Percentiles rank a stretch among this genome's conserved stretches.
Conservation (phyloP, 768 basidiomycete genomes). For the Boletus rubroflammeus region DNA sequence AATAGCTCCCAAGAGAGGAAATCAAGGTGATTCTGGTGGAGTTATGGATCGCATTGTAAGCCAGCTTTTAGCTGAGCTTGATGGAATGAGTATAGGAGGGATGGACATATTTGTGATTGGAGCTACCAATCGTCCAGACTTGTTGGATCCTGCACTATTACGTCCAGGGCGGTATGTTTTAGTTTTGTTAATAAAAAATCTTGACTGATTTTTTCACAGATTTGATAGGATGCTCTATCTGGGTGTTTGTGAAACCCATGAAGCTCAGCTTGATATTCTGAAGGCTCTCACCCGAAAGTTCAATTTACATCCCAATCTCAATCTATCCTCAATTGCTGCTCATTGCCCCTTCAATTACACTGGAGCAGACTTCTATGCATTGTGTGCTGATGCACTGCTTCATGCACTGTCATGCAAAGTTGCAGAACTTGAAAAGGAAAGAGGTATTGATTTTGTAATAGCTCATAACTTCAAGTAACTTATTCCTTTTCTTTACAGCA, state of each 20-base stretch:
- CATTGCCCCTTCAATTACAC: slow-evolving; percentile 91
- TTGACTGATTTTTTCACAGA: slow-evolving; percentile 36
- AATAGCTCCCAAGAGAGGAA: slow-evolving; percentile 90
- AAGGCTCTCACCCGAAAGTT: slow-evolving; percentile 93
- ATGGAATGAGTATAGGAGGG: slow-evolving; percentile 75
- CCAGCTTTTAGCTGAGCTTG: slow-evolving; percentile 89
- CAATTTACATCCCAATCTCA: slow-evolving; percentile 63
- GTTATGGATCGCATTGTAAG: slow-evolving; percentile 99
- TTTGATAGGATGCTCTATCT: slow-evolving; percentile 98
- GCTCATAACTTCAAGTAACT: background rate
- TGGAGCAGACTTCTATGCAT: slow-evolving; percentile 96
- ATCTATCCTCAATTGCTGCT: slow-evolving; percentile 61
- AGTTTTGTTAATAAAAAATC: background rate
- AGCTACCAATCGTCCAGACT: slow-evolving; percentile 91
- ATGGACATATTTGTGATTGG: slow-evolving; percentile 90
- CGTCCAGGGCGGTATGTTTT: slow-evolving; percentile 74
- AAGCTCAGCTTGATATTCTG: slow-evolving; percentile 81
- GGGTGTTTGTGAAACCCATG: slow-evolving; percentile 84
- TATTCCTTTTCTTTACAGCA: slow-evolving; percentile 1
- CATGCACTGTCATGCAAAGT: slow-evolving; percentile 93
- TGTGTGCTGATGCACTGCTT: slow-evolving; percentile 95
- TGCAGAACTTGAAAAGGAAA: slow-evolving; percentile 66
- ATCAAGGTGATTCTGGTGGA: slow-evolving; percentile 93
- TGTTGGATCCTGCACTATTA: slow-evolving; percentile 84
- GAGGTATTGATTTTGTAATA: slow-evolving; percentile 42